Conservation (phyloP, 176 grass and related monocot genomes). For the Coix lacrymajobi region DNA sequence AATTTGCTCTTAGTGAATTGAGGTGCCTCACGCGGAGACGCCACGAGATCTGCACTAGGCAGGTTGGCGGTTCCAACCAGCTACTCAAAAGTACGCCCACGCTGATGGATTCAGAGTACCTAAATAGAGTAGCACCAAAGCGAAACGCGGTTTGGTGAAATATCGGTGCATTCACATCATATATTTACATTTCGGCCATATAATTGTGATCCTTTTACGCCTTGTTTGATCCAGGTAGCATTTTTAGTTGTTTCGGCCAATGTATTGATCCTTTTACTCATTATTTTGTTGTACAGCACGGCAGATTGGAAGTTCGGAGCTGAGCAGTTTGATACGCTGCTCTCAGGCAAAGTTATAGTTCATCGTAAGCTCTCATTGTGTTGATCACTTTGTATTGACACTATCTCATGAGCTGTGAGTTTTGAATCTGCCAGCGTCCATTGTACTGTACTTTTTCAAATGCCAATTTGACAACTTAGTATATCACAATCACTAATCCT, state of each 20-base stretch:
- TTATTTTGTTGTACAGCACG: conserved; percentile 48
- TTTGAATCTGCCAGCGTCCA: not conserved
- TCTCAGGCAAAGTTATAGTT: conserved; percentile 74
- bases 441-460: not conserved
- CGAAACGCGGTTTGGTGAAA: not conserved
- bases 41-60: not conserved
- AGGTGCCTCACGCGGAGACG: not conserved
- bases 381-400: not conserved
- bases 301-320: conserved; percentile 82
- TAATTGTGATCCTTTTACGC: not conserved
- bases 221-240: not conserved
- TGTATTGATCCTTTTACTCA: conserved; percentile 22
- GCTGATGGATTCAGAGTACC: not conserved
- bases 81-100: not conserved
- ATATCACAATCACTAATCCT: not conserved
- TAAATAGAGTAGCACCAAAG: not conserved
- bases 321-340: conserved; percentile 57
- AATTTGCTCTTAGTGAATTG: not conserved
- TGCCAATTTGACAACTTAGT: not conserved
- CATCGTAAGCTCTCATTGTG: conserved; percentile 63
- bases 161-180: not conserved
- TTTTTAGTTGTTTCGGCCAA: not conserved
- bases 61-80: not conserved
- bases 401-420: not conserved
- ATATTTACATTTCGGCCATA: not conserved